Conservation (phyloP, 768 basidiomycete genomes). For the Rubroboletus satanas region DNA sequence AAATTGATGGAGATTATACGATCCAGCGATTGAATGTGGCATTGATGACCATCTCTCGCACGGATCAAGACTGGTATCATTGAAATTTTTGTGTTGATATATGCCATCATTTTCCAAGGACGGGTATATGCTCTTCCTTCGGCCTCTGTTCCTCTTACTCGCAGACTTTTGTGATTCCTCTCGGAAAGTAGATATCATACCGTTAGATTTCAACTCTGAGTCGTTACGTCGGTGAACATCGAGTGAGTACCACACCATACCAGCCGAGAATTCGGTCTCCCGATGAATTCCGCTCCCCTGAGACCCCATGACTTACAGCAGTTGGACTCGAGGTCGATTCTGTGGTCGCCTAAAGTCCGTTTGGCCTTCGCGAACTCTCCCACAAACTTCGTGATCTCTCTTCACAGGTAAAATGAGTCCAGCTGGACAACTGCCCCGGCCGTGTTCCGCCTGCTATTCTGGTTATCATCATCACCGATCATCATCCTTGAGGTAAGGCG, state of each 20-base stretch:
- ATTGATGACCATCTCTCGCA: neutral
- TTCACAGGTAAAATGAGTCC: neutral
- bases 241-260: neutral
- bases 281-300: neutral
- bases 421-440: neutral
- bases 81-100: neutral
- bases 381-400: neutral
- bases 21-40: slow-evolving; percentile 8
- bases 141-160: too few species aligned
- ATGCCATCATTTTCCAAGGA: neutral
- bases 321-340: neutral
- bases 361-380: neutral
- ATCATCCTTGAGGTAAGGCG: neutral
- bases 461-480: neutral
- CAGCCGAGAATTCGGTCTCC: neutral
- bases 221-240: neutral
- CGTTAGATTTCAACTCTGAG: neutral
- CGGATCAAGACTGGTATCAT: neutral
- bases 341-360: neutral
- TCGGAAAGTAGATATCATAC: neutral
- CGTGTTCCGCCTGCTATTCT: neutral
- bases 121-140: neutral
- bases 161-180: neutral
- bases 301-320: neutral
- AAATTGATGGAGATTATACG: slow-evolving; percentile 15